A percentile compares a stretch with the other conserved stretches of the same genome.
Evolutionary conservation across 1,139 yeast genomes (phyloP).

Genomic region (Torulaspora pretoriensis): DNA sequence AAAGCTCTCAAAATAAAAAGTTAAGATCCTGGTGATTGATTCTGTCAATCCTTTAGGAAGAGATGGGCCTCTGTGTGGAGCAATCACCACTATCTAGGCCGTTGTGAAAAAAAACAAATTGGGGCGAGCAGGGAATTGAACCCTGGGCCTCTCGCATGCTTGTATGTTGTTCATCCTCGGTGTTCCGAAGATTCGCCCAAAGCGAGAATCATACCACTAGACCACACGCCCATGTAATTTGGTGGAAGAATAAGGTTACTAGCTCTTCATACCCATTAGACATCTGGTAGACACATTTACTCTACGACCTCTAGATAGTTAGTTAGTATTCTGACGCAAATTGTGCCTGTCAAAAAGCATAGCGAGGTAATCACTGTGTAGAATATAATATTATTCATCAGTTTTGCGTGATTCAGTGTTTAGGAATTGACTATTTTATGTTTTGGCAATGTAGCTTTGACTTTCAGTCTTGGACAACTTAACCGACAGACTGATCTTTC

Average conservation of each 20-base stretch:
- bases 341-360: no score
- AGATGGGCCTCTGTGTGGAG: background rate
- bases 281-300: no score
- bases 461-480: no score
- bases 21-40: background rate
- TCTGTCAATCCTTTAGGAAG: background rate
- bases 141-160: constrained; percentile 33
- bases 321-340: no score
- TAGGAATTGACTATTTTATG: no score
- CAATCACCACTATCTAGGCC: background rate
- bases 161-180: constrained; percentile 16
- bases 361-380: no score
- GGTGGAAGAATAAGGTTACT: background rate
- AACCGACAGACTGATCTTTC: no score
- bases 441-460: no score
- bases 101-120: constrained; percentile 8
- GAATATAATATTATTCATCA: no score
- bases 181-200: constrained; percentile 25
- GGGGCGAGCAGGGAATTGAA: constrained; percentile 33
- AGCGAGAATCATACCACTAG: constrained; percentile 33
- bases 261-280: background rate
- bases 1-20: no score
- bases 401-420: no score
- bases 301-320: no score
- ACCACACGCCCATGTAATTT: constrained; percentile 26